Evolutionary conservation across 1,139 yeast species (phyloP).

Genomic region (Yueomyces sp.): DNA sequence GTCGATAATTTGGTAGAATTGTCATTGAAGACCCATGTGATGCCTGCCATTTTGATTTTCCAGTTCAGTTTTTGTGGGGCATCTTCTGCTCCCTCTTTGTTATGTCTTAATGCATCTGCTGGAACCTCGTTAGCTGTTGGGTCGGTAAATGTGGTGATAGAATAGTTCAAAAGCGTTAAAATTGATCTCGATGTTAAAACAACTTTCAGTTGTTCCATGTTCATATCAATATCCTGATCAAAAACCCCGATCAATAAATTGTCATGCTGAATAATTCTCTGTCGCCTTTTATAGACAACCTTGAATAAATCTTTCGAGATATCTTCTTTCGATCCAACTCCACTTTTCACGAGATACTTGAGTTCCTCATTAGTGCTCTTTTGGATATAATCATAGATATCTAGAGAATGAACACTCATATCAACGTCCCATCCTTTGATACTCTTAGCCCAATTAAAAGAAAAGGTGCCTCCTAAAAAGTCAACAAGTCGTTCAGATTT

Average conservation of each 20-base stretch:
- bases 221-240: conserved; percentile 67
- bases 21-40: conserved; percentile 67
- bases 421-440: conserved; percentile 53
- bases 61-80: conserved; percentile 69
- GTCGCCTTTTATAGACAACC: conserved; percentile 45
- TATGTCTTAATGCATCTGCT: conserved; percentile 56
- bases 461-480: conserved; percentile 53
- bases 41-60: conserved; percentile 56
- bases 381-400: conserved; percentile 66
- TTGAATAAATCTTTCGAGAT: conserved; percentile 41
- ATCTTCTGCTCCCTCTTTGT: conserved; percentile 39
- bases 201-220: conserved; percentile 69
- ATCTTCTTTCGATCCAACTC: conserved; percentile 26
- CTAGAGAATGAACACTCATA: conserved; percentile 49
- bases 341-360: conserved; percentile 60
- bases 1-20: conserved; percentile 78
- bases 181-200: conserved; percentile 69
- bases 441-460: conserved; percentile 48
- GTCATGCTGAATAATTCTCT: conserved; percentile 49
- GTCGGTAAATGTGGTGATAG: conserved; percentile 77
- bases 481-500: conserved; percentile 61
- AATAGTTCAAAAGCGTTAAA: conserved; percentile 66
- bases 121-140: conserved; percentile 59
- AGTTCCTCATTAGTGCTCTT: conserved; percentile 50
- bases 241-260: conserved; percentile 48